phyloP scores from a whole-genome alignment of 352 stramenopile genomes.

The Pythium aquatile region DNA sequence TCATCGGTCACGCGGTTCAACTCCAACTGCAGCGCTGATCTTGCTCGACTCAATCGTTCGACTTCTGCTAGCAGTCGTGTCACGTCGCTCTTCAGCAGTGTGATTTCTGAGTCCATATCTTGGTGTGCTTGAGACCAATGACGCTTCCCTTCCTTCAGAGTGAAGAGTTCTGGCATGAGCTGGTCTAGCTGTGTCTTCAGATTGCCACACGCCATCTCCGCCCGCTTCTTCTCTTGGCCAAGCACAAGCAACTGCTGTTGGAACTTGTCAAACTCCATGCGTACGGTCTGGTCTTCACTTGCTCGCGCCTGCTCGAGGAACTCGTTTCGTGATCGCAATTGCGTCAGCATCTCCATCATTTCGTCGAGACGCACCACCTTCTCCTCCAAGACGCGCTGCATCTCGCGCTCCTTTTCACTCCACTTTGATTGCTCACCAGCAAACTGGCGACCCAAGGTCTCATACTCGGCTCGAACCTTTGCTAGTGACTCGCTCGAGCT shows the following conservation, averaged over 20 bases:
- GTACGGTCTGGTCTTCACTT: slow-evolving; percentile 36
- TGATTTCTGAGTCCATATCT: slow-evolving; percentile 38
- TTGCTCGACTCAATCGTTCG: slow-evolving; percentile 39
- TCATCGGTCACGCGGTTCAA: slow-evolving; percentile 55
- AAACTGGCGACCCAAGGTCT: slow-evolving; percentile 25
- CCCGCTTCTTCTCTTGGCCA: slow-evolving; percentile 37
- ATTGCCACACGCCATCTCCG: slow-evolving; percentile 30
- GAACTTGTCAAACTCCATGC: slow-evolving; percentile 40
- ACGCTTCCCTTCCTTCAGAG: slow-evolving; percentile 37
- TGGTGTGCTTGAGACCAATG: slow-evolving; percentile 27
- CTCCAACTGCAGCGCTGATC: slow-evolving; percentile 53
- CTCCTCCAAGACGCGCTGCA: slow-evolving; percentile 36
- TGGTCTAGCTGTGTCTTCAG: slow-evolving; percentile 35
- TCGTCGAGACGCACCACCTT: slow-evolving; percentile 53
- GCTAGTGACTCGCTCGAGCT: slow-evolving; percentile 17
- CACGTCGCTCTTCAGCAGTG: slow-evolving; percentile 22
- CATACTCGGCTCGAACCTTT: slow-evolving; percentile 28
- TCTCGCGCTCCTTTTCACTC: slow-evolving; percentile 32
- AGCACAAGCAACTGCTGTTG: slow-evolving; percentile 37
- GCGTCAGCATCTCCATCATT: slow-evolving; percentile 65
- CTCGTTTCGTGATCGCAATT: slow-evolving; percentile 48
- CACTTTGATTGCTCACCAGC: slow-evolving; percentile 35
- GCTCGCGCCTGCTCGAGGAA: slow-evolving; percentile 47
- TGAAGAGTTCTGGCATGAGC: slow-evolving; percentile 27
- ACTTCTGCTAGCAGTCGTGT: slow-evolving; percentile 39